These are phyloP conservation scores for Peronospora tabacina DNA, from an alignment of 352 stramenopile genomes.

Conservation along the genomic window DNA sequence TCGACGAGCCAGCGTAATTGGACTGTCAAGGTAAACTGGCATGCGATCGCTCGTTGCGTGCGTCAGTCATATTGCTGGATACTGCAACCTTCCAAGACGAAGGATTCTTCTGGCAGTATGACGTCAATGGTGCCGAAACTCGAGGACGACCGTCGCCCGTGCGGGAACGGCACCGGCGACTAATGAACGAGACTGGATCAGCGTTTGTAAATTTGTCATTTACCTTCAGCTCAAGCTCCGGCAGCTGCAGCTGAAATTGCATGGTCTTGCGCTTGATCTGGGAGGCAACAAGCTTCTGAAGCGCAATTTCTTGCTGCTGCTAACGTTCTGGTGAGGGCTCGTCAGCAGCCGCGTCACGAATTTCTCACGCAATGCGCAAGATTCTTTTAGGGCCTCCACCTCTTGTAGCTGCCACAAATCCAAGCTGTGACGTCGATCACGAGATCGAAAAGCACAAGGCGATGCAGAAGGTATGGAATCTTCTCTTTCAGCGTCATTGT, in stretches of 20 bases:
- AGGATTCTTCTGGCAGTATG: constrained; percentile 15
- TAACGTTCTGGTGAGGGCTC: constrained; percentile 64
- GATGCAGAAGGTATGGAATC: constrained; percentile 22
- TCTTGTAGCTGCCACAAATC: constrained; percentile 47
- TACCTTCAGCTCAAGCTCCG: constrained; percentile 31
- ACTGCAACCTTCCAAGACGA: constrained; percentile 24
- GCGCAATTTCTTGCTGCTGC: constrained; percentile 57
- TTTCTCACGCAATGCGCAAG: constrained; percentile 38
- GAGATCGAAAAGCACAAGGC: constrained; percentile 22
- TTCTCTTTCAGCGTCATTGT: constrained; percentile 17
- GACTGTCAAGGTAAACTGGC: constrained; percentile 23
- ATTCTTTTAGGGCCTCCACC: constrained; percentile 34
- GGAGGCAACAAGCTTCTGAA: constrained; percentile 57
- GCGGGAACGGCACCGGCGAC: constrained; percentile 13
- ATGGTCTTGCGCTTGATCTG: constrained; percentile 58
- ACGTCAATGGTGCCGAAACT: constrained; percentile 16
- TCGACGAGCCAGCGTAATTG: constrained; percentile 20
- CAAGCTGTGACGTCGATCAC: constrained; percentile 42
- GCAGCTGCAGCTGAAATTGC: constrained; percentile 39
- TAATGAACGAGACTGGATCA: constrained; percentile 22
- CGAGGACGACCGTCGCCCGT: constrained; percentile 19
- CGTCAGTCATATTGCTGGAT: constrained; percentile 18
- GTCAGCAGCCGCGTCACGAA: constrained; percentile 42
- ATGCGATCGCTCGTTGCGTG: constrained; percentile 13
- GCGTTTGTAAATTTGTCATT: constrained; percentile 27